These are phyloP conservation scores for Sporothrix euskadiensis DNA, from an alignment of 2,329 filamentous ascomycete genomes.

Conservation along the genomic window DNA sequence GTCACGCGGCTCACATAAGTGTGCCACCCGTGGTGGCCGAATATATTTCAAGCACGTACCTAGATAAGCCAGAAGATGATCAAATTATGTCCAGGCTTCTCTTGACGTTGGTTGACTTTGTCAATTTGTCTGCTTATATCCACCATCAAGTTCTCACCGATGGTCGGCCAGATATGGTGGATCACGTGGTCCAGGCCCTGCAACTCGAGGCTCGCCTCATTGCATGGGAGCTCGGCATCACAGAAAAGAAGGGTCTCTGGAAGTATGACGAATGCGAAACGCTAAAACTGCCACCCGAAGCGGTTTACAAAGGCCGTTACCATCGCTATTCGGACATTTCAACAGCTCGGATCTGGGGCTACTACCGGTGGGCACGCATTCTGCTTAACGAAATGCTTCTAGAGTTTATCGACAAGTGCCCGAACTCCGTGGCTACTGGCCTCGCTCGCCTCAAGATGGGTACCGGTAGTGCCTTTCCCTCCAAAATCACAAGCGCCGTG, in stretches of 20 bases:
- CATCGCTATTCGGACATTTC: conserved; percentile 58
- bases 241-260: conserved; percentile 43
- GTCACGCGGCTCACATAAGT: conserved; percentile 43
- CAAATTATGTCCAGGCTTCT: conserved; percentile 46
- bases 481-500: neutral
- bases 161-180: conserved; percentile 40
- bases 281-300: conserved; percentile 42
- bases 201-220: conserved; percentile 45
- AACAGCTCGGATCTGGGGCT: conserved; percentile 57
- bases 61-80: conserved; percentile 41
- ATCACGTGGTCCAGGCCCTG: conserved; percentile 44
- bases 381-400: conserved; percentile 54
- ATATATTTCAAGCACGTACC: conserved; percentile 43
- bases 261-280: conserved; percentile 40
- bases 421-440: conserved; percentile 31
- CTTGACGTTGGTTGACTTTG: conserved; percentile 43
- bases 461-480: neutral
- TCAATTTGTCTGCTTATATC: conserved; percentile 44
- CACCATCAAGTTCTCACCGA: conserved; percentile 43
- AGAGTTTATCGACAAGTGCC: conserved; percentile 43
- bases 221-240: conserved; percentile 41
- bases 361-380: conserved; percentile 61
- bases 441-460: conserved; percentile 3
- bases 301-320: conserved; percentile 54
- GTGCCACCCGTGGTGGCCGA: conserved; percentile 49